Conservation (phyloP, 768 basidiomycete species). For the Mycena floridula region DNA sequence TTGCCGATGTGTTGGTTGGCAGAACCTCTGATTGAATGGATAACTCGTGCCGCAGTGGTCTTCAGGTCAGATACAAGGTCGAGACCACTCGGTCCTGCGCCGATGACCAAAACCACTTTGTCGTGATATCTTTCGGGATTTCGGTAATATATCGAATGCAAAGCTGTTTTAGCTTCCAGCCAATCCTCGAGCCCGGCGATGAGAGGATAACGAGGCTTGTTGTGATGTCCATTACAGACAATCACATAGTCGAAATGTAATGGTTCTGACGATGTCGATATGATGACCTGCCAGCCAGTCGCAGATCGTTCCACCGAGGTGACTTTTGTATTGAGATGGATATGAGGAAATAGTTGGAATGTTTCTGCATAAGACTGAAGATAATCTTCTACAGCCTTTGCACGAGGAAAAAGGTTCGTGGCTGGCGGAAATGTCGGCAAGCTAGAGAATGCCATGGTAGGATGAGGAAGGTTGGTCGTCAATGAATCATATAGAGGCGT, state of each 20-base stretch:
- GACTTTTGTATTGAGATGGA: slow-evolving; percentile 60
- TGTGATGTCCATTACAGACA: slow-evolving; percentile 74
- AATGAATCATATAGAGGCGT: slow-evolving; percentile 76
- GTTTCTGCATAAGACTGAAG: slow-evolving; percentile 57
- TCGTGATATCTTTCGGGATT: slow-evolving; percentile 41
- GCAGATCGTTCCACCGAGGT: slow-evolving; percentile 30
- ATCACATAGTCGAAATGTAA: slow-evolving; percentile 57
- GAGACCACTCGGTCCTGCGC: slow-evolving; percentile 57
- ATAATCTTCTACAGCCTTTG: slow-evolving; percentile 60
- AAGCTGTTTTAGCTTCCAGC: slow-evolving; percentile 44
- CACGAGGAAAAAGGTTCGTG: slow-evolving; percentile 64
- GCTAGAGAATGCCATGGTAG: slow-evolving; percentile 62
- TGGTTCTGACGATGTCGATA: slow-evolving; percentile 28
- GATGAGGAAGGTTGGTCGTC: slow-evolving; percentile 79
- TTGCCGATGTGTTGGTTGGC: slow-evolving; percentile 23
- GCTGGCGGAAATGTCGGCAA: slow-evolving; percentile 66
- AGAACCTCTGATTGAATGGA: slow-evolving; percentile 47
- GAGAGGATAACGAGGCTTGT: slow-evolving; percentile 53
- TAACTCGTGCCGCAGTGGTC: slow-evolving; percentile 34
- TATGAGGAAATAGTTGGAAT: slow-evolving; percentile 55
- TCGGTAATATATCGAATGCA: slow-evolving; percentile 68
- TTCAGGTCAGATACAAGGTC: slow-evolving; percentile 63
- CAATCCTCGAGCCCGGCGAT: slow-evolving; percentile 56
- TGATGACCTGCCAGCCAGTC: slow-evolving; percentile 41
- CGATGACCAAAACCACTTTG: slow-evolving; percentile 39